Conservation (phyloP, 371 early-diverging fungal genomes). For the Mucor circinelloides region DNA sequence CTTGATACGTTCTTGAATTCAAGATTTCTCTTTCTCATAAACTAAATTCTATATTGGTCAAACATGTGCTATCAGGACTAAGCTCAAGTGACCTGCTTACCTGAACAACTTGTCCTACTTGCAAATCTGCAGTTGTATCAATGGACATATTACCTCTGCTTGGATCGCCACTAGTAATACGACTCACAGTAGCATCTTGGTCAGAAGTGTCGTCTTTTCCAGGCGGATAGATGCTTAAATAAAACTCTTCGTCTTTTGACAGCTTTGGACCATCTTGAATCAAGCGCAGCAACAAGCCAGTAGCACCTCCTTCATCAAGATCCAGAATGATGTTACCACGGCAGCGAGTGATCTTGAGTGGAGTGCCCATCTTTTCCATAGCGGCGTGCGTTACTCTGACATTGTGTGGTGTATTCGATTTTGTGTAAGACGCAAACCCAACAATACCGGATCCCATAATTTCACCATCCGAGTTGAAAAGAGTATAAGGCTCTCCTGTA, state of each 20-base stretch:
- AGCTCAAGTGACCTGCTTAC: conserved; percentile 25
- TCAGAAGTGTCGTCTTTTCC: conserved; percentile 6
- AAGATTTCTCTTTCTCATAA: conserved; percentile 21
- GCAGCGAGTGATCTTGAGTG: conserved; percentile 62
- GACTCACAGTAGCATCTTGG: conserved; percentile 51
- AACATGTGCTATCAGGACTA: not conserved
- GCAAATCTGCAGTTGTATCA: conserved; percentile 66
- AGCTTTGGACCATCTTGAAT: conserved; percentile 40
- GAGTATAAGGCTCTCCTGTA: conserved; percentile 64
- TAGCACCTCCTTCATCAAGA: conserved; percentile 66
- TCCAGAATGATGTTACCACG: conserved; percentile 77
- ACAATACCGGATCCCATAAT: conserved; percentile 63
- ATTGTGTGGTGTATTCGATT: not conserved
- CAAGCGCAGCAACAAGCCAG: conserved; percentile 58
- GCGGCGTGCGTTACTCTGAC: conserved; percentile 37
- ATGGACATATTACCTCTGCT: conserved; percentile 75
- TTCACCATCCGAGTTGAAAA: conserved; percentile 49
- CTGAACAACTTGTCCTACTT: conserved; percentile 63
- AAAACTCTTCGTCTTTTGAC: conserved; percentile 62
- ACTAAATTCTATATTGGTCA: conserved; percentile 5
- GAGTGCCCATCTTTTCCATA: conserved; percentile 55
- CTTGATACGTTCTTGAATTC: conserved; percentile 10
- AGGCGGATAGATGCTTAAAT: conserved; percentile 48
- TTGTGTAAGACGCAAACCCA: conserved; percentile 55
- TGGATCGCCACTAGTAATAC: conserved; percentile 78